A percentile compares a stretch with the other conserved stretches of the same genome.
Conservation (phyloP, 805 yeast species). For the Zygotorulaspora florentina region DNA sequence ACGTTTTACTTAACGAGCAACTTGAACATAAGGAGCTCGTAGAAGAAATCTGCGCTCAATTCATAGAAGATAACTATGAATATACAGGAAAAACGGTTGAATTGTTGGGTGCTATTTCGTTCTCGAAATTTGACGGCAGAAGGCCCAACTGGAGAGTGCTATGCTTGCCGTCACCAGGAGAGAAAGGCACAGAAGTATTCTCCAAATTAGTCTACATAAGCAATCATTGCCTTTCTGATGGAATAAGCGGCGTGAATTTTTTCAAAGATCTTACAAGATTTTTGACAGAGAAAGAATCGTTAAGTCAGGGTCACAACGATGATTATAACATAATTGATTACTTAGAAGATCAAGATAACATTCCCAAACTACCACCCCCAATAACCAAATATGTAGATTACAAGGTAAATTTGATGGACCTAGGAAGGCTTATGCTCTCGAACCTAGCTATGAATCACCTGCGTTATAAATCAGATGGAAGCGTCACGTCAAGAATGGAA, state of each 20-base stretch:
- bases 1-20: conserved; percentile 25
- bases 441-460: conserved; percentile 14
- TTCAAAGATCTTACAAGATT: conserved; percentile 19
- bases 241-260: conserved; percentile 21
- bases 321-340: conserved; percentile 14
- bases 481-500: conserved; percentile 7
- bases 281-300: conserved; percentile 4
- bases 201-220: conserved; percentile 19
- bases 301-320: neutral
- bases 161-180: conserved; percentile 12
- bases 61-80: conserved; percentile 11
- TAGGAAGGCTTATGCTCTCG: conserved; percentile 16
- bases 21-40: conserved; percentile 14
- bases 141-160: conserved; percentile 28
- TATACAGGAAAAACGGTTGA: conserved; percentile 14
- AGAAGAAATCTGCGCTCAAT: conserved; percentile 10
- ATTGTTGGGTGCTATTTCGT: conserved; percentile 12
- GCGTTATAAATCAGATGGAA: conserved; percentile 15
- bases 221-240: conserved; percentile 29
- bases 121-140: conserved; percentile 16
- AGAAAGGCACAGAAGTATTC: neutral
- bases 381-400: conserved; percentile 24
- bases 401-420: conserved; percentile 8
- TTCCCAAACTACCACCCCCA: conserved; percentile 20
- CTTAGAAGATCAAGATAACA: conserved; percentile 9